Conservation (phyloP, 108 stramenopile species). For the Licmophora abbreviata region DNA sequence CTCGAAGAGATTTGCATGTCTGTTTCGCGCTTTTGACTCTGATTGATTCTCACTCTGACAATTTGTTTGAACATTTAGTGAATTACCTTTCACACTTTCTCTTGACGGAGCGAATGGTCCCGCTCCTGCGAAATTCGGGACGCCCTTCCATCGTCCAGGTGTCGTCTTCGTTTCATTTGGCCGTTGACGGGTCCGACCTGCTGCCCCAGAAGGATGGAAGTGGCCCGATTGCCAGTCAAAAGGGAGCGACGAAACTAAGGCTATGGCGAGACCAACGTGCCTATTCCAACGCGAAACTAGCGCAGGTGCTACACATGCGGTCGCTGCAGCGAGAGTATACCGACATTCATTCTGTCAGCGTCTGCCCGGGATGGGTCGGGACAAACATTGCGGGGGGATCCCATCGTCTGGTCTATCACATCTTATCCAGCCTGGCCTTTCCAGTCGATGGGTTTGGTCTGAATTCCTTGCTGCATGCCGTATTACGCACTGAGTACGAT, state of each 20-base stretch:
- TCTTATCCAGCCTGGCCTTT: conserved; percentile 23
- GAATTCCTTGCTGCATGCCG: conserved; percentile 23
- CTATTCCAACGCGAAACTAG: conserved; percentile 52
- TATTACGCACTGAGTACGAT: conserved; percentile 25
- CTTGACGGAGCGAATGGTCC: conserved; percentile 40
- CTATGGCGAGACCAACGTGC: conserved; percentile 14
- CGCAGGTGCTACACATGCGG: conserved; percentile 41
- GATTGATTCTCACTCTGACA: too few relatives aligned
- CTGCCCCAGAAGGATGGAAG: background rate
- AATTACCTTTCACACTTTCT: conserved; percentile 63
- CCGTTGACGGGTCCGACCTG: conserved; percentile 30
- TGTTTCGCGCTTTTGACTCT: too few relatives aligned
- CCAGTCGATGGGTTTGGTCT: conserved; percentile 28
- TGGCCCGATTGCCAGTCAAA: conserved; percentile 25
- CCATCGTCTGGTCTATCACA: background rate
- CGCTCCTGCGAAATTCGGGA: conserved; percentile 17
- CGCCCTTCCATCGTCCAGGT: conserved; percentile 35
- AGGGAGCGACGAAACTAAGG: conserved; percentile 7
- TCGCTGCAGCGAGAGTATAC: conserved; percentile 6
- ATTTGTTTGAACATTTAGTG: too few relatives aligned
- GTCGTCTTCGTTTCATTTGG: conserved; percentile 26
- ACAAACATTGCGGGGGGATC: conserved; percentile 29
- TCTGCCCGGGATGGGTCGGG: conserved; percentile 55
- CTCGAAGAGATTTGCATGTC: conserved; percentile 1
- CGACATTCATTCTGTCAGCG: conserved; percentile 17